Percentiles rank a stretch among this genome's conserved stretches.
Conservation (phyloP, 2,329 filamentous ascomycete genomes). For the Hymenoscyphus scutula region DNA sequence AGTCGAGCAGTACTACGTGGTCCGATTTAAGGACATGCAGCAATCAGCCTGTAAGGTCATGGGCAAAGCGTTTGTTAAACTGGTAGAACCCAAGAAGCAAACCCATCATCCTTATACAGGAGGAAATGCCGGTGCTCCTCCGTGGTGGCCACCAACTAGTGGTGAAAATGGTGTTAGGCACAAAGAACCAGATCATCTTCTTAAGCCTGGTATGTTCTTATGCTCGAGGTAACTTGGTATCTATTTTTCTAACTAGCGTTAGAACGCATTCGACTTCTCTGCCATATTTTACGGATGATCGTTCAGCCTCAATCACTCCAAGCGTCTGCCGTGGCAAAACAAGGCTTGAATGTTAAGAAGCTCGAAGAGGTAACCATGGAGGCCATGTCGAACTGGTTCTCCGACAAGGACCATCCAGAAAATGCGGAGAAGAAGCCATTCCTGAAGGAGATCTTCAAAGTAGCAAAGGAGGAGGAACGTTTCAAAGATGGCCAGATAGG, state of each 20-base stretch:
- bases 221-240: not conserved
- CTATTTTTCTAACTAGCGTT: not conserved
- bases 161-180: constrained; percentile 60
- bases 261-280: constrained; percentile 60
- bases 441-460: constrained; percentile 60
- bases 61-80: constrained; percentile 73
- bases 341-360: constrained; percentile 47
- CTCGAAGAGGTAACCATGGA: constrained; percentile 59
- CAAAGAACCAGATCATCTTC: constrained; percentile 71
- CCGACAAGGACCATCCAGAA: constrained; percentile 51
- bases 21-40: constrained; percentile 63
- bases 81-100: constrained; percentile 75
- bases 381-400: constrained; percentile 56
- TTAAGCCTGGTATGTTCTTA: constrained; percentile 56
- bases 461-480: constrained; percentile 56
- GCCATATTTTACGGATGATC: constrained; percentile 59
- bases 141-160: constrained; percentile 63
- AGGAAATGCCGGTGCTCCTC: constrained; percentile 59
- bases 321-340: constrained; percentile 48
- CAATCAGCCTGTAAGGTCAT: constrained; percentile 71
- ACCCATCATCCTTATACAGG: constrained; percentile 70
- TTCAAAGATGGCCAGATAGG: constrained; percentile 57
- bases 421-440: constrained; percentile 56
- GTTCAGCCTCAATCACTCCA: constrained; percentile 39
- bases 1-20: constrained; percentile 59